These are phyloP conservation scores for Paramecium primaurelia DNA, from an alignment of 73 alveolate species.

Conservation along the genomic window DNA sequence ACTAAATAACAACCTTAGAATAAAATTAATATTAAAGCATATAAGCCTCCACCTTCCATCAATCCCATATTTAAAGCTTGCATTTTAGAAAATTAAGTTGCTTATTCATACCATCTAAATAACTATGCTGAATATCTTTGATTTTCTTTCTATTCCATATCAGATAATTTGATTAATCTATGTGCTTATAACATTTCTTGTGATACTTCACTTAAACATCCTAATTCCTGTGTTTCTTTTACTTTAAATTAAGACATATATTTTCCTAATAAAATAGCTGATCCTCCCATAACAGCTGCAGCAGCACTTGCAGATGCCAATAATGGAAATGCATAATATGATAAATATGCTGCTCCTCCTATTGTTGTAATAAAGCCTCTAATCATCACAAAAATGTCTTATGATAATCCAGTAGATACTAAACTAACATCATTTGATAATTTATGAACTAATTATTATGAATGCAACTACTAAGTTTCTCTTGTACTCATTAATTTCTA, in stretches of 20 bases:
- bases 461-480: slow-evolving; percentile 14
- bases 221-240: slow-evolving; percentile 33
- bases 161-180: slow-evolving; percentile 28
- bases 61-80: slow-evolving; percentile 32
- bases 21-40: slow-evolving; percentile 1
- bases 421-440: slow-evolving; percentile 47
- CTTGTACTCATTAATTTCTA: slow-evolving; percentile 18
- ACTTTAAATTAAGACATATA: slow-evolving; percentile 11
- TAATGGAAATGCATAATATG: slow-evolving; percentile 28
- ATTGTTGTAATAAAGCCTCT: slow-evolving; percentile 8
- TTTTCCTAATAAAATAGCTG: slow-evolving; percentile 34
- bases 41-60: slow-evolving; percentile 47
- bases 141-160: slow-evolving; percentile 31
- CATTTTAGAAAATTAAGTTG: slow-evolving; percentile 13
- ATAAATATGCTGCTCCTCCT: slow-evolving; percentile 56
- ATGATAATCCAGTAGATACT: slow-evolving; percentile 29
- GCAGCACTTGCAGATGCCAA: neutral
- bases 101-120: slow-evolving; percentile 41
- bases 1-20: slow-evolving; percentile 37
- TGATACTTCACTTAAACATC: slow-evolving; percentile 3
- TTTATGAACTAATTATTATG: slow-evolving; percentile 46
- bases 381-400: slow-evolving; percentile 28
- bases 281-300: slow-evolving; percentile 22
- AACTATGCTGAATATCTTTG: slow-evolving; percentile 12
- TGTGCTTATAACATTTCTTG: slow-evolving; percentile 6